phyloP scores from a whole-genome alignment of 306 rosid genomes.

The Vigna radiata region DNA sequence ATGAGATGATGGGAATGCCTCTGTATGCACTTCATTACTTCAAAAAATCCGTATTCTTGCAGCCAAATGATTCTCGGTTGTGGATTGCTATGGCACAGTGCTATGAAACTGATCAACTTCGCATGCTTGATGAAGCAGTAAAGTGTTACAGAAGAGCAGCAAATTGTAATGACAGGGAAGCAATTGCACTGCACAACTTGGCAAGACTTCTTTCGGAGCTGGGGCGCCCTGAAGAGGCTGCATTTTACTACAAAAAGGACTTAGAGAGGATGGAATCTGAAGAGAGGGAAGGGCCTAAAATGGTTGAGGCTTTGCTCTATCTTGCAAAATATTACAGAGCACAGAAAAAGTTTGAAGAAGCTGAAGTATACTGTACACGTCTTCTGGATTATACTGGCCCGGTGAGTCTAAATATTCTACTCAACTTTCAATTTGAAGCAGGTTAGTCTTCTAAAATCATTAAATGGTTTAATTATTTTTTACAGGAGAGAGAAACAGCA shows the following conservation, averaged over 20 bases:
- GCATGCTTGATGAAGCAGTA: slow-evolving; percentile 86
- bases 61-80: slow-evolving; percentile 91
- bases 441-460: neutral
- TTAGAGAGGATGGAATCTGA: slow-evolving; percentile 95
- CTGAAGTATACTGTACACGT: slow-evolving; percentile 93
- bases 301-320: slow-evolving; percentile 86
- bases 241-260: slow-evolving; percentile 89
- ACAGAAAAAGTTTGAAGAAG: slow-evolving; percentile 78
- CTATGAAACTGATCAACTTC: slow-evolving; percentile 83
- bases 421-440: slow-evolving; percentile 28
- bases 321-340: slow-evolving; percentile 73
- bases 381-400: slow-evolving; percentile 96
- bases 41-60: slow-evolving; percentile 87
- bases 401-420: slow-evolving; percentile 57
- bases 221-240: slow-evolving; percentile 83
- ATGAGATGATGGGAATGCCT: slow-evolving; percentile 99
- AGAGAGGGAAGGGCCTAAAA: slow-evolving; percentile 97
- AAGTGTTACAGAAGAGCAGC: slow-evolving; percentile 94
- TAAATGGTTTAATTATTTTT: slow-evolving; percentile 31
- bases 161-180: slow-evolving; percentile 86
- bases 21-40: slow-evolving; percentile 96
- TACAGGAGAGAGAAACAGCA: slow-evolving; percentile 95
- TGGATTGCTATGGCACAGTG: slow-evolving; percentile 99
- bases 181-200: slow-evolving; percentile 85
- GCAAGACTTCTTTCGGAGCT: slow-evolving; percentile 81